Base-by-base conservation (phyloP, 352 stramenopile species). In the Phytopythium boreale region DNA sequence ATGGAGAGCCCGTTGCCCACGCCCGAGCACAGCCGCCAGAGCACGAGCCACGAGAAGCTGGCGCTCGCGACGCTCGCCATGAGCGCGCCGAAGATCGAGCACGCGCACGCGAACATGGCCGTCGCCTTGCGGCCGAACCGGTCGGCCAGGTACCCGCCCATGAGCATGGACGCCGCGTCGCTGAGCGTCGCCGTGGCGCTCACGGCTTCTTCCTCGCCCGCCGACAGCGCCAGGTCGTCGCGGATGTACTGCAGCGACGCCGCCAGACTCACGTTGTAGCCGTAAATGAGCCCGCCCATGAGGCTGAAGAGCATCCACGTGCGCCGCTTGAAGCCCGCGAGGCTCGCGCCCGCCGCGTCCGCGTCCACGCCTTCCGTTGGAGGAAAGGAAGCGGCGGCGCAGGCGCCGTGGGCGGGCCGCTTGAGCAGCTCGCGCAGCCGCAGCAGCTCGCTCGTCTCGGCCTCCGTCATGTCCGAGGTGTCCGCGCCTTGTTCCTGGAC, bases 221-320 rank as follows among this genome's bases (percentile, higher is more conserved):
- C 74, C n/a, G 82, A 77, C 52, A 95, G 75, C 29, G 74, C 39
- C 10, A 96, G 67, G 55, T 88, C 76, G 62, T 92, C 82, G 24
- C 80, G 74, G 57, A 96, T 89, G 68, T 96, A 96, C 61, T 92
- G 84, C 58, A 96, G 70, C 41, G 86, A 80, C 37, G 87, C 82
- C 12, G 82, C 87, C 60, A 95, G 66, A 52, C 87, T 90, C 63
- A 95, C 87, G 70, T 95, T 95, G 77, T 95, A 93, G 56, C 87
- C 87, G 71, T 96, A 96, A 60, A 96, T 93, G 64, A 96, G 81
- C 0, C 87, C 85, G 34, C 85, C 85, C 43, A 92, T 75, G 67
- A 93, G 62, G 62, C 87, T 95, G 59, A 95, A 95, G 11, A 90
- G 61, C 61, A 84, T 77, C 87, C 87, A 95, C 56, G 74, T 79